Evolutionary conservation across 2,329 filamentous ascomycete genomes (phyloP).

Genomic region (Penicillium sp.): DNA sequence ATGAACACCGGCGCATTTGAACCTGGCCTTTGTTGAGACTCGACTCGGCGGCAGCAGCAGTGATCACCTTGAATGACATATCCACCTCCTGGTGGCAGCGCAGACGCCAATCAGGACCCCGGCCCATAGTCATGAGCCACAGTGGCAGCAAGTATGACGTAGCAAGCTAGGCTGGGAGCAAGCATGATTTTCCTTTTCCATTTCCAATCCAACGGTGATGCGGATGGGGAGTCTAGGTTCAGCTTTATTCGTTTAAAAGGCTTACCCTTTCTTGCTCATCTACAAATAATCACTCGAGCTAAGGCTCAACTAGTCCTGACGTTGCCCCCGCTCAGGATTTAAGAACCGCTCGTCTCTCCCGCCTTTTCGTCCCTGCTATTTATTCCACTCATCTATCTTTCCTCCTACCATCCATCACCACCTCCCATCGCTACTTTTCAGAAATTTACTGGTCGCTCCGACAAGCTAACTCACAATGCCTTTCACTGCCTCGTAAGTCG

Average conservation of each 20-base stretch:
- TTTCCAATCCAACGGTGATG: constrained; percentile 9
- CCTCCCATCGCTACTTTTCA: constrained; percentile 18
- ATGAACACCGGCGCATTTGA: no score
- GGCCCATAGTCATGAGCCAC: constrained; percentile 20
- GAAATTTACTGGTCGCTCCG: constrained; percentile 12
- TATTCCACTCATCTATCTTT: neutral
- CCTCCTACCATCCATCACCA: constrained; percentile 4
- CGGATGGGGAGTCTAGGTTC: constrained; percentile 1
- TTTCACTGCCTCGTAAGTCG: constrained; percentile 56
- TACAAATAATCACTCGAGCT: constrained; percentile 12
- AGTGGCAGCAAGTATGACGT: constrained; percentile 26
- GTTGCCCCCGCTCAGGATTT: constrained; percentile 14
- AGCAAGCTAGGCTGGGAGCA: constrained; percentile 8
- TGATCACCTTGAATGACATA: constrained; percentile 8
- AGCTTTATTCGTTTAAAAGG: neutral
- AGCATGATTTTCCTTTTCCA: constrained; percentile 12
- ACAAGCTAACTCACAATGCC: constrained; percentile 49
- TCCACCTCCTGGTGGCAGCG: neutral
- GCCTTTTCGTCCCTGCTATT: neutral
- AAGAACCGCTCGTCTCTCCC: constrained; percentile 11
- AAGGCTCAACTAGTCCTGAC: neutral
- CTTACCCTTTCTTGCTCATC: neutral
- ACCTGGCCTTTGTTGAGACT: neutral
- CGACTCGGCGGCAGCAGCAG: neutral
- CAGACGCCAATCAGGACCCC: constrained; percentile 1